Evolutionary conservation across 352 stramenopile genomes (phyloP).

Genomic region (Elongisporangium prolatum): DNA sequence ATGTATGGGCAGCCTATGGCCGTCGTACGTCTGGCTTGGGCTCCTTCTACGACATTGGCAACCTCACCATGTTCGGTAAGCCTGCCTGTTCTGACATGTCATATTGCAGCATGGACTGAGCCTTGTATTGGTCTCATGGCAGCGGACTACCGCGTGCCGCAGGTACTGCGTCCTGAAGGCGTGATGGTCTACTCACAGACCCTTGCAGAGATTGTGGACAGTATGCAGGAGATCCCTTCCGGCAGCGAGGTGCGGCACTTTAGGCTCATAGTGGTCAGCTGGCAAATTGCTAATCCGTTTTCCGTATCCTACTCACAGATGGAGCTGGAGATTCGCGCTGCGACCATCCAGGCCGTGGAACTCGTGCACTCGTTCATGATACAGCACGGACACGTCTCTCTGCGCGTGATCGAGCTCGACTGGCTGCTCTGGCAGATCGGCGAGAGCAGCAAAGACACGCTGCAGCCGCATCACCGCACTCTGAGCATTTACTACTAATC

Average conservation of each 20-base stretch:
- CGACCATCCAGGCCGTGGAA: conserved; percentile 84
- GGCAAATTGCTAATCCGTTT: background rate
- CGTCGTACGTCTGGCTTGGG: conserved; percentile 30
- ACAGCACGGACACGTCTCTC: conserved; percentile 17
- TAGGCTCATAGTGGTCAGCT: background rate
- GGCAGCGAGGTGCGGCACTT: conserved; percentile 46
- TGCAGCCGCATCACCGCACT: conserved; percentile 79
- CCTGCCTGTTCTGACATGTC: background rate
- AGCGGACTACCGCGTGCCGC: conserved; percentile 87
- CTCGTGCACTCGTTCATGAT: conserved; percentile 39
- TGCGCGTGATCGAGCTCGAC: conserved; percentile 81
- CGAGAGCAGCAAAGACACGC: conserved; percentile 67
- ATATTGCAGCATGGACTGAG: background rate
- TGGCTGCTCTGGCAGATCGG: conserved; percentile 88
- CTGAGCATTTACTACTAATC: conserved; percentile 82
- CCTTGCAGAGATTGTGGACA: conserved; percentile 44
- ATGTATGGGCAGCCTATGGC: conserved; percentile 86
- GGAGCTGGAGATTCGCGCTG: conserved; percentile 81
- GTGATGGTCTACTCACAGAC: conserved; percentile 57
- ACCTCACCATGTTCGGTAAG: conserved; percentile 87
- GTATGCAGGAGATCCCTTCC: conserved; percentile 47
- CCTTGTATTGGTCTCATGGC: background rate
- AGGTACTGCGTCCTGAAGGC: conserved; percentile 67
- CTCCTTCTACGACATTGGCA: conserved; percentile 77
- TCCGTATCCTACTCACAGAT: conserved; percentile 25